Evolutionary conservation across 2,329 filamentous ascomycete genomes (phyloP).

Genomic region (Fusarium caatingaense): DNA sequence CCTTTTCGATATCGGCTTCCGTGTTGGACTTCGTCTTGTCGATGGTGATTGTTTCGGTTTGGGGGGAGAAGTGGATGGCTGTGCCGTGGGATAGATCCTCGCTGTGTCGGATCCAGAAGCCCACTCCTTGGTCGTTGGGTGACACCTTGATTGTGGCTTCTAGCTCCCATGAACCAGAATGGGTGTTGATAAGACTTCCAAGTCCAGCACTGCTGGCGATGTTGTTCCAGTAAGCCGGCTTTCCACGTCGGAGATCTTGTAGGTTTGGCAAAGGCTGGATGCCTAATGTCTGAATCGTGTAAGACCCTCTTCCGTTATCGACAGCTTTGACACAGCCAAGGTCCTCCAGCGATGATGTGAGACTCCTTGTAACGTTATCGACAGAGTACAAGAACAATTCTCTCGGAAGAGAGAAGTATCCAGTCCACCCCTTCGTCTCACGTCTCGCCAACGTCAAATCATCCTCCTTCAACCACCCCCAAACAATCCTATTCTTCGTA

Average conservation of each 20-base stretch:
- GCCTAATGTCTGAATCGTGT: slow-evolving; percentile 57
- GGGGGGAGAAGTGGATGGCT: slow-evolving; percentile 53
- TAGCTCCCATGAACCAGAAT: slow-evolving; percentile 41
- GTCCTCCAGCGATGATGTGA: slow-evolving; percentile 50
- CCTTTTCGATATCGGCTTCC: slow-evolving; percentile 52
- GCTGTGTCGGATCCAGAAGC: slow-evolving; percentile 44
- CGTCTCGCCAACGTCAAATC: slow-evolving; percentile 57
- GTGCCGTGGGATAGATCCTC: slow-evolving; percentile 50
- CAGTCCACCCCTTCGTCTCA: slow-evolving; percentile 61
- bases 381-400: slow-evolving; percentile 56
- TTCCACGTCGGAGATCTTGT: slow-evolving; percentile 33
- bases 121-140: slow-evolving; percentile 5
- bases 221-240: slow-evolving; percentile 25
- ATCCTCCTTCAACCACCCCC: slow-evolving; percentile 64
- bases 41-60: slow-evolving; percentile 55
- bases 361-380: slow-evolving; percentile 51
- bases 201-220: not conserved
- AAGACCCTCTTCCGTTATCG: slow-evolving; percentile 30
- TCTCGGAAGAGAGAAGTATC: slow-evolving; percentile 59
- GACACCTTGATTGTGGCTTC: slow-evolving; percentile 41
- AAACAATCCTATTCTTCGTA: slow-evolving; percentile 55
- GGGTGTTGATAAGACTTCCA: not conserved
- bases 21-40: slow-evolving; percentile 50
- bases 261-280: slow-evolving; percentile 48
- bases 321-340: slow-evolving; percentile 56